These are phyloP conservation scores for Amanita jacksonii DNA, from an alignment of 768 basidiomycete genomes.

Conservation along the genomic window DNA sequence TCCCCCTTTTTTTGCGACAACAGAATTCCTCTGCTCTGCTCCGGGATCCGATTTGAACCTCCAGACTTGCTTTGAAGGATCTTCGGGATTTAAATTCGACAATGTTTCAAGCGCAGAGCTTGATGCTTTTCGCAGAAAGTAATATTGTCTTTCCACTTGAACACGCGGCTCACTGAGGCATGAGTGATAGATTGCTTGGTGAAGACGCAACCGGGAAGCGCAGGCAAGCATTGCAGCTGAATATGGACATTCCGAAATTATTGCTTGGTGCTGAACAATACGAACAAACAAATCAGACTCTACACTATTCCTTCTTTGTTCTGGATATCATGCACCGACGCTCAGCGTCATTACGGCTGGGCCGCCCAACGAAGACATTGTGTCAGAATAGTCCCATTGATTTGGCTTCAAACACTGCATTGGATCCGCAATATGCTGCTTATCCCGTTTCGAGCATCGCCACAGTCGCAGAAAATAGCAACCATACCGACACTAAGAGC, in stretches of 20 bases:
- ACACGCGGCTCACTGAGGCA: too few relatives aligned
- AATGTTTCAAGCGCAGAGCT: neutral
- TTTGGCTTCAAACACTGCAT: constrained; percentile 3
- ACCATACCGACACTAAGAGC: neutral
- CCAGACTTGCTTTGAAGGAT: constrained; percentile 4
- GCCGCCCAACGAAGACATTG: too few relatives aligned
- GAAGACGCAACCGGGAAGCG: neutral
- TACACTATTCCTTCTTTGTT: too few relatives aligned
- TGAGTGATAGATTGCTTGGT: neutral
- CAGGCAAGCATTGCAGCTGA: neutral
- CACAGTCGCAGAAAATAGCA: neutral
- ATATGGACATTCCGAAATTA: too few relatives aligned
- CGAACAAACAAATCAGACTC: too few relatives aligned
- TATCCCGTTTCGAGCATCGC: neutral
- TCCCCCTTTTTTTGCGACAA: neutral
- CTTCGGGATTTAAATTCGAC: neutral
- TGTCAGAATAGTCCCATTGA: too few relatives aligned
- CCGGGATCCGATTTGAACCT: constrained; percentile 7
- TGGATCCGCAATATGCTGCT: neutral
- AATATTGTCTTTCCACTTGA: neutral
- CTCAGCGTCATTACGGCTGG: neutral
- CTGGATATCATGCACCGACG: neutral
- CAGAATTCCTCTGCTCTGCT: constrained; percentile 3
- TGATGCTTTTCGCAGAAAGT: neutral
- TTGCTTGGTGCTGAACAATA: too few relatives aligned